Percentiles rank a stretch among this genome's conserved stretches.
Conservation (phyloP, 495 filamentous ascomycete genomes). For the Aspergillus ellipticus region DNA sequence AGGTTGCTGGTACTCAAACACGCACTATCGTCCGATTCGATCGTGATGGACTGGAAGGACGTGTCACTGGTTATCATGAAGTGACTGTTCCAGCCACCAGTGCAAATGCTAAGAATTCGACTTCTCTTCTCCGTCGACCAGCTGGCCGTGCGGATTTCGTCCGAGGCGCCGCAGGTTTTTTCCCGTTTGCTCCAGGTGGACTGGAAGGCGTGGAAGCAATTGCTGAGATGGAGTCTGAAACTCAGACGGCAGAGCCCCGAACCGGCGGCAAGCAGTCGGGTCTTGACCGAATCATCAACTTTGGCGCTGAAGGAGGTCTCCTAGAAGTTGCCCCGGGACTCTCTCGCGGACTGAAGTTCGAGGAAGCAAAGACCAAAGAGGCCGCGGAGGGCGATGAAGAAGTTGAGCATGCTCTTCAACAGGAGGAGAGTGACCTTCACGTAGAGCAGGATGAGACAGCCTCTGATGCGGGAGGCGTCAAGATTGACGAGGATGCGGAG, state of each 20-base stretch:
- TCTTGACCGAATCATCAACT: slow-evolving; percentile 77
- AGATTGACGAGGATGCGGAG: slow-evolving; percentile 50
- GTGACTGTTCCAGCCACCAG: slow-evolving; percentile 88
- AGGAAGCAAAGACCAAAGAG: slow-evolving; percentile 54
- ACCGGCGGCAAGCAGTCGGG: slow-evolving; percentile 40
- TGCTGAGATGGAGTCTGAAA: slow-evolving; percentile 68
- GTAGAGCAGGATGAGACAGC: slow-evolving; percentile 29
- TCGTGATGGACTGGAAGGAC: slow-evolving; percentile 87
- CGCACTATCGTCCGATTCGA: slow-evolving; percentile 89
- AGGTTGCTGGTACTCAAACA: slow-evolving; percentile 84
- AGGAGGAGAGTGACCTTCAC: slow-evolving; percentile 53
- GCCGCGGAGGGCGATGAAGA: slow-evolving; percentile 61
- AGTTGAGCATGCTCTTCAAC: slow-evolving; percentile 67
- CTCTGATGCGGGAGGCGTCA: slow-evolving; percentile 36
- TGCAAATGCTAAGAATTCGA: slow-evolving; percentile 94
- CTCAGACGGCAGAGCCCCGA: slow-evolving; percentile 39
- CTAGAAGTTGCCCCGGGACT: slow-evolving; percentile 83
- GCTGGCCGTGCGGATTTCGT: slow-evolving; percentile 89
- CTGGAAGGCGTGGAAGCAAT: slow-evolving; percentile 82
- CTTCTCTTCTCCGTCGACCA: slow-evolving; percentile 82
- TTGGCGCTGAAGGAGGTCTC: slow-evolving; percentile 72
- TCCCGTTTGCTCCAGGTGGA: slow-evolving; percentile 92
- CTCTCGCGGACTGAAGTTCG: slow-evolving; percentile 69
- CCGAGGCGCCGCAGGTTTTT: slow-evolving; percentile 90
- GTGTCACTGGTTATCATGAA: slow-evolving; percentile 91